Conservation (phyloP, 345 rosid species). For the Trapa bicornis region DNA sequence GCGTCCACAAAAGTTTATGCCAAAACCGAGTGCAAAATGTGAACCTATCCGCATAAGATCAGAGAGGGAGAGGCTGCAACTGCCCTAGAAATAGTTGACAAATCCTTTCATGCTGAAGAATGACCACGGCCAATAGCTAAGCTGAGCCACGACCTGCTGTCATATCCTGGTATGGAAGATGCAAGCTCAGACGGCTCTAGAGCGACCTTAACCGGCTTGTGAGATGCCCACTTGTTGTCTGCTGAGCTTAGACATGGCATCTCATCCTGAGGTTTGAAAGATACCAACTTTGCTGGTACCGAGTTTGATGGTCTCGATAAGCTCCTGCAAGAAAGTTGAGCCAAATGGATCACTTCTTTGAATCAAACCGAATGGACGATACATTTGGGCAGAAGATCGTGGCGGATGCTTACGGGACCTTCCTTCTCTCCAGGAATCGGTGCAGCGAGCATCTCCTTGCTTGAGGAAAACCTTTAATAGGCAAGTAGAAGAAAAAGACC, state of each 20-base stretch:
- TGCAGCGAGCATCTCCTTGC: slow-evolving; percentile 92
- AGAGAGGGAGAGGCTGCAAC: no score
- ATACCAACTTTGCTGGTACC: slow-evolving; percentile 12
- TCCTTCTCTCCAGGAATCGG: slow-evolving; percentile 83
- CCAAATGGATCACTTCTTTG: neutral
- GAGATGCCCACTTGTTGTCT: slow-evolving; percentile 26
- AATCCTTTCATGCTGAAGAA: no score
- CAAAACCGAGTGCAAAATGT: no score
- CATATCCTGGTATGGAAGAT: slow-evolving; percentile 25
- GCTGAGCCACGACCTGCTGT: slow-evolving; percentile 23
- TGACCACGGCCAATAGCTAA: neutral
- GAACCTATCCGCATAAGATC: no score
- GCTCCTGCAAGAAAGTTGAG: slow-evolving; percentile 27
- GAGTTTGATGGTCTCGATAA: slow-evolving; percentile 57
- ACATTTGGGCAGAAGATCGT: neutral
- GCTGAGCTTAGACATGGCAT: slow-evolving; percentile 71
- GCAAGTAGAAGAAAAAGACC: neutral
- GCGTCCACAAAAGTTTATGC: no score
- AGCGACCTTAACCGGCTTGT: slow-evolving; percentile 34
- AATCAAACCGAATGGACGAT: neutral
- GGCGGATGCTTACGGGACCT: slow-evolving; percentile 50
- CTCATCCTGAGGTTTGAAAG: slow-evolving; percentile 31
- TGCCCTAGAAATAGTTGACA: no score
- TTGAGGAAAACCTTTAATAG: slow-evolving; percentile 59
- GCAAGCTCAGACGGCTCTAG: slow-evolving; percentile 32